These are phyloP conservation scores for Periconia sp. DNA, from an alignment of 2,329 filamentous ascomycete species.

Conservation along the genomic window DNA sequence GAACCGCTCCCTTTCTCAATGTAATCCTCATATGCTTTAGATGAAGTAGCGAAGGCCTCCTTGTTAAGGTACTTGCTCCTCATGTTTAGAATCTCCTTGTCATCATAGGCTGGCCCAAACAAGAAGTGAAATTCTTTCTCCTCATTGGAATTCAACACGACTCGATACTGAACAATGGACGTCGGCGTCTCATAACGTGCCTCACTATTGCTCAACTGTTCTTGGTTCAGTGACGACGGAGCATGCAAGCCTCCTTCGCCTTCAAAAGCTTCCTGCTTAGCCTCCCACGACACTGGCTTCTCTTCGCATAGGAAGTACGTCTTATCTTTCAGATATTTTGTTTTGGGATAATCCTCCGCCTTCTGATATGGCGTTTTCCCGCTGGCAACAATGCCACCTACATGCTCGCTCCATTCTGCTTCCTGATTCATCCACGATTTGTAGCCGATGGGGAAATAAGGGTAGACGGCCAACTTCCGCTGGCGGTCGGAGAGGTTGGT, in stretches of 20 bases:
- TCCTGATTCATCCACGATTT: conserved; percentile 66
- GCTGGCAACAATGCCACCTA: conserved; percentile 55
- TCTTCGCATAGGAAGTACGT: conserved; percentile 60
- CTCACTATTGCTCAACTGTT: conserved; percentile 49
- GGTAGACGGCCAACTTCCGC: conserved; percentile 56
- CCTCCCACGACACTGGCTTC: conserved; percentile 55
- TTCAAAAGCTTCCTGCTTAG: conserved; percentile 56
- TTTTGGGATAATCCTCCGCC: conserved; percentile 59
- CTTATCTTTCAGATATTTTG: conserved; percentile 60
- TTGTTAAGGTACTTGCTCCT: conserved; percentile 53
- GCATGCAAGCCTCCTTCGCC: conserved; percentile 59
- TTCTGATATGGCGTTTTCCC: conserved; percentile 61
- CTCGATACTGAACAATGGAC: conserved; percentile 57
- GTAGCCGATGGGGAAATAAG: conserved; percentile 62
- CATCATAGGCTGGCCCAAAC: conserved; percentile 58
- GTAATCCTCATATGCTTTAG: conserved; percentile 54
- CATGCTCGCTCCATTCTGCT: conserved; percentile 53
- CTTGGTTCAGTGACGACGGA: conserved; percentile 48
- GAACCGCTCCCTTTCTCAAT: conserved; percentile 55
- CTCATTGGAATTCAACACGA: conserved; percentile 44
- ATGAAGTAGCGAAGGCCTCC: conserved; percentile 50
- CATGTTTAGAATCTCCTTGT: conserved; percentile 53
- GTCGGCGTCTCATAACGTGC: conserved; percentile 59
- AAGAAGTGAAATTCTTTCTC: conserved; percentile 55
- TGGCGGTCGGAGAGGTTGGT: conserved; percentile 51